Base-by-base conservation (phyloP, 148 eudicot species). In the Fagopyrum tataricum region DNA sequence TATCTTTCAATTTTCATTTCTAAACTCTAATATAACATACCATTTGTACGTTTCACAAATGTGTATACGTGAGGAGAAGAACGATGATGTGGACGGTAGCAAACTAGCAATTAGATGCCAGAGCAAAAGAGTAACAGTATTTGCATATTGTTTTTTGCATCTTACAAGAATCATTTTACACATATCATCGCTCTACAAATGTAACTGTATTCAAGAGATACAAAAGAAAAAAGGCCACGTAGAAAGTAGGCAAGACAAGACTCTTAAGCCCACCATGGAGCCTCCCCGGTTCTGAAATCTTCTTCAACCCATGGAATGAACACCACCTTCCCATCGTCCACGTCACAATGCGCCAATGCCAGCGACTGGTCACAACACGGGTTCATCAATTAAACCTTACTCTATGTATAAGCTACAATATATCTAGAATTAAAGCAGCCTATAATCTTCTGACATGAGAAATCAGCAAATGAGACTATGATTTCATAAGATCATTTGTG, bases 241-340 rank as follows among this genome's bases (percentile, higher is more conserved):
- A 23, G 4, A 31, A 39, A 53, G 37, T 26, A 7, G 43, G 56
- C 7, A 10, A 23, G 75, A 44, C 56, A 44, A 59, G 39, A 40
- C 7, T 53, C 47, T 79, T 87, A 91, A 76, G 91, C 61, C 97
- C 97, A 91, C 97, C 97, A 91, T 77, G 97, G 94, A 61, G 77
- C 81, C 1, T 89, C 91, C 31, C 97, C 97, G 49, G 97, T 91
- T 83, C 97, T 86, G 80, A 91, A 91, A 81, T 91, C 97, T 10
- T 91, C 88, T 79, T 91, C 97, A 9, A 79, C 78, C 97, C 97
- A 91, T 74, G 97, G 97, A 79, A 89, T 87, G 68, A 91, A 91
- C 55, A 91, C 66, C 52, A 91, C 97, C 80, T 91, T 91, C 70
- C 90, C 97, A 17, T 87, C 87, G 70, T 80, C 94, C 67, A 91